Evolutionary conservation across 352 stramenopile genomes (phyloP).

Genomic region (Saprolegnia parasitica): DNA sequence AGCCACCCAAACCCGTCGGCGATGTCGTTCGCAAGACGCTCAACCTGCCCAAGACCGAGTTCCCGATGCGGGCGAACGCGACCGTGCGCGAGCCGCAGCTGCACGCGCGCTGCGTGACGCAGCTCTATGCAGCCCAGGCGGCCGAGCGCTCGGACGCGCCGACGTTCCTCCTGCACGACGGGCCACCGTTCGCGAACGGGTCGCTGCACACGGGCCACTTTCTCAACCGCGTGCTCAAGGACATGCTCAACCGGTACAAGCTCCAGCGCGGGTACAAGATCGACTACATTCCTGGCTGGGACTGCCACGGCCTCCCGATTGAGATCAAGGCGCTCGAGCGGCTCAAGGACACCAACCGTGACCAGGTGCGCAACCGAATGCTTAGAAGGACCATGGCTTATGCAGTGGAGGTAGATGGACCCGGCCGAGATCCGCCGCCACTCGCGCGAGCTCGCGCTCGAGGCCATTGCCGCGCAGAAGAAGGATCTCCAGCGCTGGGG

Average conservation of each 20-base stretch:
- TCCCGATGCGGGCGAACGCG: slow-evolving; percentile 96
- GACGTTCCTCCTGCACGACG: slow-evolving; percentile 96
- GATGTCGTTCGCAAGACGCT: slow-evolving; percentile 88
- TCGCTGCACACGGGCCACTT: slow-evolving; percentile 97
- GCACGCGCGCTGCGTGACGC: slow-evolving; percentile 56
- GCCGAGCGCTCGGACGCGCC: slow-evolving; percentile 33
- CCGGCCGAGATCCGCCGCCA: slow-evolving; percentile 90
- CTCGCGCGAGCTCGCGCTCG: slow-evolving; percentile 88
- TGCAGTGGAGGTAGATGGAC: slow-evolving; percentile 51
- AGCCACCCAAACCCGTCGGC: slow-evolving; percentile 49
- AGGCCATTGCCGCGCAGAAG: slow-evolving; percentile 91
- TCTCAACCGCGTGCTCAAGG: slow-evolving; percentile 93
- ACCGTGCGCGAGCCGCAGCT: slow-evolving; percentile 63
- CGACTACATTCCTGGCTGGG: slow-evolving; percentile 97
- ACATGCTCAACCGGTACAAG: slow-evolving; percentile 97
- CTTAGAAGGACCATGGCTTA: too few relatives aligned
- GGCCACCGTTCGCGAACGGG: slow-evolving; percentile 99
- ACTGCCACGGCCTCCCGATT: slow-evolving; percentile 99
- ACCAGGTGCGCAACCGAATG: too few relatives aligned
- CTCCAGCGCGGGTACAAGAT: slow-evolving; percentile 92
- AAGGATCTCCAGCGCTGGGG: slow-evolving; percentile 93
- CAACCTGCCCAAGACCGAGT: slow-evolving; percentile 92
- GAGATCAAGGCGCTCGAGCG: slow-evolving; percentile 96
- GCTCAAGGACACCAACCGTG: slow-evolving; percentile 57
- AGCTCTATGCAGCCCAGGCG: slow-evolving; percentile 52